Percentiles rank a stretch among this genome's conserved stretches.
These are phyloP conservation scores for Voacanga thouarsii DNA, from an alignment of 257 asterid species.

Conservation along the genomic window DNA sequence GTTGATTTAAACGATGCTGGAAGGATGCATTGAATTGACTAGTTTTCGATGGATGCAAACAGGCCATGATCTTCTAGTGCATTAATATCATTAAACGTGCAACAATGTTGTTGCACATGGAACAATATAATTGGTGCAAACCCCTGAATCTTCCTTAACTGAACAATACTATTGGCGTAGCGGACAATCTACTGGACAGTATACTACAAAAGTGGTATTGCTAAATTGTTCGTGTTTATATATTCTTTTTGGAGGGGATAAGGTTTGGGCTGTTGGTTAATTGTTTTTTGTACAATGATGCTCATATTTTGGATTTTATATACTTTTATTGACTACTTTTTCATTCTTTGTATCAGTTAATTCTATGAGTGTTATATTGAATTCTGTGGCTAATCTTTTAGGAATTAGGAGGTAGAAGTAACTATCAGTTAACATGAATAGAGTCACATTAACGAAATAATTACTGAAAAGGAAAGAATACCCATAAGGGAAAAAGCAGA, in stretches of 20 bases:
- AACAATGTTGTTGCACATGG: no score
- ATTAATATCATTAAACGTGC: no score
- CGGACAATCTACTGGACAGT: no score
- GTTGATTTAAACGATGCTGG: background rate
- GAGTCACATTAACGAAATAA: background rate
- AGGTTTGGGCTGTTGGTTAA: background rate
- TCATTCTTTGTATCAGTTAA: background rate
- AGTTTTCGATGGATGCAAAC: background rate
- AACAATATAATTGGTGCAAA: no score
- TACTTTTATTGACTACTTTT: background rate
- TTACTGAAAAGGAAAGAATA: background rate
- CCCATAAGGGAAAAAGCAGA: background rate
- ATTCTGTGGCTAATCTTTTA: no score
- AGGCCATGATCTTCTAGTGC: no score
- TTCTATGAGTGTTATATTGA: background rate
- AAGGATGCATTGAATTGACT: background rate
- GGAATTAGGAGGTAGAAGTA: no score
- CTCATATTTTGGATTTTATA: background rate
- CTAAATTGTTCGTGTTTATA: background rate
- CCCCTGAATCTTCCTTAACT: no score
- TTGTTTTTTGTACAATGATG: background rate
- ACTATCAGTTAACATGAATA: no score
- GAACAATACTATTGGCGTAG: no score
- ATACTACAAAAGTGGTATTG: background rate
- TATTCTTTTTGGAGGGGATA: background rate